Evolutionary conservation across 768 basidiomycete genomes (phyloP).

Genomic region (Paxillus rubicundulus): DNA sequence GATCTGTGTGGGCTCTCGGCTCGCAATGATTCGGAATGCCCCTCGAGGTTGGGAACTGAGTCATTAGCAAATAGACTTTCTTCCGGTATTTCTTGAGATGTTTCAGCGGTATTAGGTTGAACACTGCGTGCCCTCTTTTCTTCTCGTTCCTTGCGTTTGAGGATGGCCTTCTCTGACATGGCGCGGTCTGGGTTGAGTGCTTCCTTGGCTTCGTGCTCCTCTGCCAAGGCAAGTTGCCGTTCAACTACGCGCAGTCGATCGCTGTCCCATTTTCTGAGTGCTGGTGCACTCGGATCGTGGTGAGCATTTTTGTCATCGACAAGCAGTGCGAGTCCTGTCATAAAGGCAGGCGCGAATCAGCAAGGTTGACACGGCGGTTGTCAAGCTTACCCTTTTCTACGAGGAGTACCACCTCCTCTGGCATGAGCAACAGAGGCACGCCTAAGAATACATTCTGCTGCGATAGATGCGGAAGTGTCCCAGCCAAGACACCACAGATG

Average conservation of each 20-base stretch:
- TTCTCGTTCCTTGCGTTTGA: conserved; percentile 72
- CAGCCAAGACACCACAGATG: conserved; percentile 81
- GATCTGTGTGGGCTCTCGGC: not conserved
- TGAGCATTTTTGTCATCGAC: conserved; percentile 69
- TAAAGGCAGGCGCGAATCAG: not conserved
- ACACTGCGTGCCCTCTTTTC: conserved; percentile 36
- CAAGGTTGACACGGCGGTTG: not conserved
- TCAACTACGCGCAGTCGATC: conserved; percentile 45
- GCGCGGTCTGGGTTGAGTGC: conserved; percentile 37
- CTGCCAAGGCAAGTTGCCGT: conserved; percentile 48
- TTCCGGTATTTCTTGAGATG: not conserved
- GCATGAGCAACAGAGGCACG: conserved; percentile 81
- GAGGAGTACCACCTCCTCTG: conserved; percentile 89
- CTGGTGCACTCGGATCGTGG: conserved; percentile 42
- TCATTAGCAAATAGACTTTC: conserved; percentile 8
- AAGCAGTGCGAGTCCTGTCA: conserved; percentile 69
- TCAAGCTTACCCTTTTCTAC: conserved; percentile 67
- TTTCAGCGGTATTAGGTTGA: conserved; percentile 7
- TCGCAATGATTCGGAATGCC: conserved; percentile 1
- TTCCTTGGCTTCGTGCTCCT: conserved; percentile 49
- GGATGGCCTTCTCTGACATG: conserved; percentile 60
- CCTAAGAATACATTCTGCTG: conserved; percentile 98
- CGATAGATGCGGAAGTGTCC: conserved; percentile 90
- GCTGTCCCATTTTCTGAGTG: conserved; percentile 53
- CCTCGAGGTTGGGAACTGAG: not conserved